A percentile compares a stretch with the other conserved stretches of the same genome.
phyloP scores from a whole-genome alignment of 495 filamentous ascomycete species.

The Hypoxylon cercidicola region DNA sequence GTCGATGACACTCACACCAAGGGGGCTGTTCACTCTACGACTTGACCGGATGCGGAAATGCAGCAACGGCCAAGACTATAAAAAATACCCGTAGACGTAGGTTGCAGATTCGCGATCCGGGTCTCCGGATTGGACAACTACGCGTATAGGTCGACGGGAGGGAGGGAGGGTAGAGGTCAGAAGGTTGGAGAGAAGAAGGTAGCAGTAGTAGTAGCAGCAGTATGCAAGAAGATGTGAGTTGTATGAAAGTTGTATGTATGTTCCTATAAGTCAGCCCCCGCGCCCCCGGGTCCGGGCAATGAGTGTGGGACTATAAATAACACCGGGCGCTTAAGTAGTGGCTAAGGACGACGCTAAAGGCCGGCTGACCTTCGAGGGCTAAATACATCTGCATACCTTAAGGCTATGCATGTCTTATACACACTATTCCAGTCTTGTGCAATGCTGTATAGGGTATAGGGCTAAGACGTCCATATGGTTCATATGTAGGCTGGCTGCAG shows the following conservation, averaged over 20 bases:
- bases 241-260: no score
- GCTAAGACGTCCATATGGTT: no score
- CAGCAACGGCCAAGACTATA: slow-evolving; percentile 15
- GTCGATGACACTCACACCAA: slow-evolving; percentile 20
- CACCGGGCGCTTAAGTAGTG: background rate
- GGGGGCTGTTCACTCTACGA: slow-evolving; percentile 28
- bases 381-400: background rate
- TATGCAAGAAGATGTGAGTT: no score
- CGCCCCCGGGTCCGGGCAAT: no score
- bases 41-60: slow-evolving; percentile 29
- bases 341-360: background rate
- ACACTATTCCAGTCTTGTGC: background rate
- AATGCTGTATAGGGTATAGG: background rate
- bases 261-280: slow-evolving; percentile 1
- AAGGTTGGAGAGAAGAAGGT: slow-evolving; percentile 11
- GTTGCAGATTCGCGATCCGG: slow-evolving; percentile 20
- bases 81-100: slow-evolving; percentile 6
- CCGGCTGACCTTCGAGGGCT: background rate
- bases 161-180: slow-evolving; percentile 14
- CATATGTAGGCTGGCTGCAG: slow-evolving; percentile 1
- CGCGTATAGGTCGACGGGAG: slow-evolving; percentile 1
- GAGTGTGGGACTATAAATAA: background rate
- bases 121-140: slow-evolving; percentile 10
- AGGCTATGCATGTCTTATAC: background rate
- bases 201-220: no score